These are phyloP conservation scores for Vitis cinerea DNA, from an alignment of 164 flowering plant species.

Conservation along the genomic window DNA sequence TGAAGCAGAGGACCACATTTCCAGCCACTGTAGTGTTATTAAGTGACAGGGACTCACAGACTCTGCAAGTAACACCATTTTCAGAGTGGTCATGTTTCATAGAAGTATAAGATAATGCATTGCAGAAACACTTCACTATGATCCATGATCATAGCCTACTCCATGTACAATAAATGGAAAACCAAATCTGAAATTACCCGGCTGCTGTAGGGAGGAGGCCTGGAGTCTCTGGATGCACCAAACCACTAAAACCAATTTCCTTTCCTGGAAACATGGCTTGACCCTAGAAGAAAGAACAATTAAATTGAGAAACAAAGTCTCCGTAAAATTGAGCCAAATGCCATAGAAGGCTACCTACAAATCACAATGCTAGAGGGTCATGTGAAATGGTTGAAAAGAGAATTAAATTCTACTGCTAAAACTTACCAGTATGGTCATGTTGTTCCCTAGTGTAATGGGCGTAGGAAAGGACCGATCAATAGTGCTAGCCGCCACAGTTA, in stretches of 20 bases:
- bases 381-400: background rate
- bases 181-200: constrained; percentile 11
- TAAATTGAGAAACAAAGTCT: too few relatives aligned
- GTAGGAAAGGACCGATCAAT: constrained; percentile 38
- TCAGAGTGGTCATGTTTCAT: too few relatives aligned
- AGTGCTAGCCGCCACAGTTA: constrained; percentile 43
- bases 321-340: too few relatives aligned
- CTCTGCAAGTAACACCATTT: constrained; percentile 14
- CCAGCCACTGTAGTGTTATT: constrained; percentile 13
- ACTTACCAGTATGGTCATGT: constrained; percentile 22
- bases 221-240: constrained; percentile 28
- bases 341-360: too few relatives aligned
- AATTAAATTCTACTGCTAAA: too few relatives aligned
- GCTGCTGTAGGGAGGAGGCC: constrained; percentile 13
- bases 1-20: constrained; percentile 29
- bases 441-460: constrained; percentile 36
- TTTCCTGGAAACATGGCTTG: constrained; percentile 25
- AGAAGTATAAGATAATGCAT: too few relatives aligned
- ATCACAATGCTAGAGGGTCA: background rate
- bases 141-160: too few relatives aligned
- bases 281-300: constrained; percentile 13
- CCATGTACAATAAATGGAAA: too few relatives aligned
- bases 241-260: constrained; percentile 14
- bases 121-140: too few relatives aligned
- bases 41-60: constrained; percentile 21